A percentile compares a stretch with the other conserved stretches of the same genome.
These are phyloP conservation scores for Metarhizium humberi DNA, from an alignment of 2,329 filamentous ascomycete genomes.

Conservation along the genomic window DNA sequence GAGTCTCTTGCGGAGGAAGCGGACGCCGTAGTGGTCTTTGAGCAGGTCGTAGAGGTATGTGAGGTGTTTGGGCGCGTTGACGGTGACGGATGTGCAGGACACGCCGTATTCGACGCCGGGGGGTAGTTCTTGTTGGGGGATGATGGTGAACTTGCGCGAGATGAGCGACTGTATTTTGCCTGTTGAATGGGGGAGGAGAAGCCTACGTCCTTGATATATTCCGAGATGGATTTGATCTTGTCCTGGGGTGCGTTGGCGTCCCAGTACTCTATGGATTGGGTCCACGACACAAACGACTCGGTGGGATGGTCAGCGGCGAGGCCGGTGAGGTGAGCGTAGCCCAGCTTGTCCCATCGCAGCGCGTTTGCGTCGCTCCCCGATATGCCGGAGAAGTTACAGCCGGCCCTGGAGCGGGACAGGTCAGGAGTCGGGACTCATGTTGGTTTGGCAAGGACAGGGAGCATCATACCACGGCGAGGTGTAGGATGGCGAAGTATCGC, in stretches of 20 bases:
- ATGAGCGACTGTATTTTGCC: not conserved
- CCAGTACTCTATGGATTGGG: constrained; percentile 30
- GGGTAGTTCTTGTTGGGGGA: constrained; percentile 20
- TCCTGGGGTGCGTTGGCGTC: constrained; percentile 26
- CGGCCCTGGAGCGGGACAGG: constrained; percentile 20
- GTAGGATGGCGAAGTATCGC: constrained; percentile 27
- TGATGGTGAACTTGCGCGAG: constrained; percentile 17
- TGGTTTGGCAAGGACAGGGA: not conserved
- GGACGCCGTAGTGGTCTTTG: constrained; percentile 19
- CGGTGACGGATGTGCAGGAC: constrained; percentile 25
- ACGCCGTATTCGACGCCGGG: constrained; percentile 23
- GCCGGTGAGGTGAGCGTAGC: constrained; percentile 27
- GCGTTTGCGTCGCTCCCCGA: constrained; percentile 31
- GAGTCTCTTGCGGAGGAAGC: constrained; percentile 20
- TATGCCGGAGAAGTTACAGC: constrained; percentile 35
- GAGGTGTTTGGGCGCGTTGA: constrained; percentile 29
- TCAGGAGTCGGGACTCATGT: not conserved
- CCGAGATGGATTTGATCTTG: constrained; percentile 30
- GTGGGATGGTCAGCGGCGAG: constrained; percentile 20
- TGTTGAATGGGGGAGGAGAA: not conserved
- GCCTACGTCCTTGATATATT: constrained; percentile 30
- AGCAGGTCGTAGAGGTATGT: constrained; percentile 19
- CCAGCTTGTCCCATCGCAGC: constrained; percentile 29
- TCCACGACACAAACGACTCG: constrained; percentile 25
- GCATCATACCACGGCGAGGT: constrained; percentile 29